Base-by-base conservation (phyloP, 129 eudicot genomes). In the Logfia minima region DNA sequence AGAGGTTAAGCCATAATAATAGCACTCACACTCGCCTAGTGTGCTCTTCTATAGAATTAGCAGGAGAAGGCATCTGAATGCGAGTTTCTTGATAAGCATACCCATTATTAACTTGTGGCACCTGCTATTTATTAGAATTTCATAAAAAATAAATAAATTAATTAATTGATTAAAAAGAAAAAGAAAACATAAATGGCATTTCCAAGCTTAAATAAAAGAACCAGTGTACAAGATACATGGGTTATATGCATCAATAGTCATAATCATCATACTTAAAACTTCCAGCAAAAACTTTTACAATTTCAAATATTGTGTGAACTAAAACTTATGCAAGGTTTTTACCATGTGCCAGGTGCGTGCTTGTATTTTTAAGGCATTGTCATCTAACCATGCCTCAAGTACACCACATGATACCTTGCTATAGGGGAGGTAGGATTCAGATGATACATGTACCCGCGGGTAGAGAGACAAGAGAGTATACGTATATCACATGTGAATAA, bases 21-120 rank as follows among this genome's bases (percentile, higher is more conserved):
- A 64, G 78, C 55, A 82, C 98, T 90, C 78, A 93, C 98, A 87
- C 34, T 84, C 75, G 86, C 18, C 84, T 87, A 48, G 83, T 83
- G 80, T 87, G 92, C 61, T 85, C 84, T 60, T 78, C 86, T 34
- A 74, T 68, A 34, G 90, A 80, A 59, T 77, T 79, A 65, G 68
- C 58, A 75, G 75, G 73, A 8, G 86, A 60, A 62, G 69, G 74
- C 72, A 66, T 86, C 73, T 73, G 88, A 16, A 68, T 72, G 74
- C 55, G 82, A 18, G 81, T 76, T 71, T 68, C 84, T 79, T 84
- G 90, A 87, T 91, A 80, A 3, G 52, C 81, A 79, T 79, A 82
- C 66, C 81, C 81, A 32, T 77, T 59, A 82, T 81, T 75, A 63
- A 81, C 86, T 55, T 72, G 75, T 63, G 83, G 71, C 66, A 77